A percentile compares a stretch with the other conserved stretches of the same genome.
These are phyloP conservation scores for Capsicum baccatum DNA, from an alignment of 257 asterid species.

Conservation along the genomic window DNA sequence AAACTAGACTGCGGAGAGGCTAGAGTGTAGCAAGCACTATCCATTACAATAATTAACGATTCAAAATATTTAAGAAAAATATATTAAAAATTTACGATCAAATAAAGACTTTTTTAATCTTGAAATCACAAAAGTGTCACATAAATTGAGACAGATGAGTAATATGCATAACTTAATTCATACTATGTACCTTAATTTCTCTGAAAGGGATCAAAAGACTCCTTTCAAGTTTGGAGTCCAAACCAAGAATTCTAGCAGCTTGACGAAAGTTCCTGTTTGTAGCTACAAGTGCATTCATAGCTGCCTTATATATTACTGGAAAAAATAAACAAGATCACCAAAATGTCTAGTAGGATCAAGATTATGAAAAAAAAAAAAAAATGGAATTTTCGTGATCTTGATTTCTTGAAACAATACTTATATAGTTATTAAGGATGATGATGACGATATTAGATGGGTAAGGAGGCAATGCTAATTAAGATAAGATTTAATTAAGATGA, in stretches of 20 bases:
- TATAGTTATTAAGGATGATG: too few relatives aligned
- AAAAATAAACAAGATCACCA: not conserved
- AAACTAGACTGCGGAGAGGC: too few relatives aligned
- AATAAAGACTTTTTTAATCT: too few relatives aligned
- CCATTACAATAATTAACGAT: too few relatives aligned
- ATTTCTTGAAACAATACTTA: not conserved
- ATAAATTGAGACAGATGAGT: too few relatives aligned
- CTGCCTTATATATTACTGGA: conserved; percentile 5
- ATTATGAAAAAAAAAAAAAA: not conserved
- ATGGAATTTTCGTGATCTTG: not conserved
- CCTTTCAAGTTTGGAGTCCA: conserved; percentile 80
- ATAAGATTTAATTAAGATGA: not conserved
- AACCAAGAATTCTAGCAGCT: conserved; percentile 89
- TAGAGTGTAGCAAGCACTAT: too few relatives aligned
- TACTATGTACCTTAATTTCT: conserved; percentile 75
- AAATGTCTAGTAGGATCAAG: not conserved
- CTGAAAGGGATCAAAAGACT: conserved; percentile 95
- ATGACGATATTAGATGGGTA: not conserved
- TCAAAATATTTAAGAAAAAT: too few relatives aligned
- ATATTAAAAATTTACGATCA: too few relatives aligned
- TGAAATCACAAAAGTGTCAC: too few relatives aligned
- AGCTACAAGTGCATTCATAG: conserved; percentile 95
- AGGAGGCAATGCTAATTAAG: too few relatives aligned
- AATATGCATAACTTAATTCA: not conserved
- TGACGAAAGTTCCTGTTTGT: conserved; percentile 89